Percentiles rank a stretch among this genome's conserved stretches.
Evolutionary conservation across 805 yeast genomes (phyloP).

Genomic region (Myxozyma neotropica): DNA sequence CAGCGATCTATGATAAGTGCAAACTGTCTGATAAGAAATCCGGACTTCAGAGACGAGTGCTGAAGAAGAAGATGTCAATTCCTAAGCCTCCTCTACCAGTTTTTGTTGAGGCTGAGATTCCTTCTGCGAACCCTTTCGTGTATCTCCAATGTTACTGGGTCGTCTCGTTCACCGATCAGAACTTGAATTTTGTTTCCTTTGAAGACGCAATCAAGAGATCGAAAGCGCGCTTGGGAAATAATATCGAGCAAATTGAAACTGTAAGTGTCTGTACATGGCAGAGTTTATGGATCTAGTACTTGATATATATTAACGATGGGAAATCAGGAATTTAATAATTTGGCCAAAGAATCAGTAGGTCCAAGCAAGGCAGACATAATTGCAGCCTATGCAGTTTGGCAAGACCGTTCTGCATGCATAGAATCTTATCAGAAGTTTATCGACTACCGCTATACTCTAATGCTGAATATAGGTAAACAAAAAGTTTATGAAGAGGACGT

Average conservation of each 20-base stretch:
- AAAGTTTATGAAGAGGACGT: slow-evolving; percentile 16
- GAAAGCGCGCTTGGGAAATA: not conserved
- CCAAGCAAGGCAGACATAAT: slow-evolving; percentile 6
- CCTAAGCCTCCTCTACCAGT: slow-evolving; percentile 19
- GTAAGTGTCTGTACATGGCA: not conserved
- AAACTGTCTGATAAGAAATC: slow-evolving; percentile 25
- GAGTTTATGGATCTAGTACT: not conserved
- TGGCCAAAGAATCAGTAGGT: not conserved
- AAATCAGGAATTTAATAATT: slow-evolving; percentile 5
- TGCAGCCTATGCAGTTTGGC: slow-evolving; percentile 4
- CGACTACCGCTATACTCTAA: slow-evolving; percentile 2
- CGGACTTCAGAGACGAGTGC: slow-evolving; percentile 19
- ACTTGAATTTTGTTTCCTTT: slow-evolving; percentile 10
- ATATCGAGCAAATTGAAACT: not conserved
- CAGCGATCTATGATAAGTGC: slow-evolving; percentile 23
- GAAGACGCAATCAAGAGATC: slow-evolving; percentile 13
- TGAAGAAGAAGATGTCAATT: slow-evolving; percentile 10
- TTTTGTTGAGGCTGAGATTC: not conserved
- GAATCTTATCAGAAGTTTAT: slow-evolving; percentile 3
- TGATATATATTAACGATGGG: not conserved
- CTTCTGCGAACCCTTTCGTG: slow-evolving; percentile 19
- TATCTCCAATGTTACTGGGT: slow-evolving; percentile 15
- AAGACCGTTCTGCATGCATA: not conserved
- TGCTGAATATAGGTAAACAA: slow-evolving; percentile 8
- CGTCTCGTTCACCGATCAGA: slow-evolving; percentile 16